These are phyloP conservation scores for Sarocladium brachiariae DNA, from an alignment of 2,329 filamentous ascomycete genomes.

Conservation along the genomic window DNA sequence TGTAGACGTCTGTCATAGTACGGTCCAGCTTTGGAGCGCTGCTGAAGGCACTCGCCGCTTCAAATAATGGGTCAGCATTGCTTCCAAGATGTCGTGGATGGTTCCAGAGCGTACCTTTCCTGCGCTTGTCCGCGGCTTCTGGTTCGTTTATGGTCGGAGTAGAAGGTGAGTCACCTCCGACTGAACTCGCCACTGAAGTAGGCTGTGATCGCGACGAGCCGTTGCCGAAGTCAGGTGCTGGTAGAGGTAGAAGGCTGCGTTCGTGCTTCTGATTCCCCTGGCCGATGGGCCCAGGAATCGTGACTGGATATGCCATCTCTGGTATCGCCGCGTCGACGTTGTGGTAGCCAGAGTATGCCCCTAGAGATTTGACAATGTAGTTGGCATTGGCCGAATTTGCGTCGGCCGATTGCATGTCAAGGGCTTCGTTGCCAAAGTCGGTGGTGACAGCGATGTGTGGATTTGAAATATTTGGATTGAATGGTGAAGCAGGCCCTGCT, in stretches of 20 bases:
- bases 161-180: slow-evolving; percentile 51
- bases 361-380: slow-evolving; percentile 18
- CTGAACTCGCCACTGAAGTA: slow-evolving; percentile 50
- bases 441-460: slow-evolving; percentile 48
- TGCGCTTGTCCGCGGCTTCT: slow-evolving; percentile 41
- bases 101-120: slow-evolving; percentile 42
- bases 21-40: slow-evolving; percentile 70
- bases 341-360: slow-evolving; percentile 36
- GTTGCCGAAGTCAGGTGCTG: slow-evolving; percentile 36
- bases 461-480: slow-evolving; percentile 46
- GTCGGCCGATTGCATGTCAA: slow-evolving; percentile 31
- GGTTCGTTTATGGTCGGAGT: slow-evolving; percentile 46
- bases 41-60: slow-evolving; percentile 24
- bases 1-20: slow-evolving; percentile 79
- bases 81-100: background rate
- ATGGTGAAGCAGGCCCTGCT: slow-evolving; percentile 53
- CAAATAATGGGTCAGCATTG: background rate
- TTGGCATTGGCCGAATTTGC: slow-evolving; percentile 27
- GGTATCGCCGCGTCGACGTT: slow-evolving; percentile 29
- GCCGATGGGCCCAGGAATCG: slow-evolving; percentile 26
- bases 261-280: slow-evolving; percentile 26
- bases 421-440: slow-evolving; percentile 40
- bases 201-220: slow-evolving; percentile 40
- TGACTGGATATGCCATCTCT: slow-evolving; percentile 33
- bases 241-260: slow-evolving; percentile 34